A percentile compares a stretch with the other conserved stretches of the same genome.
phyloP scores from a whole-genome alignment of 768 basidiomycete species.

The Tulasnella sp. region DNA sequence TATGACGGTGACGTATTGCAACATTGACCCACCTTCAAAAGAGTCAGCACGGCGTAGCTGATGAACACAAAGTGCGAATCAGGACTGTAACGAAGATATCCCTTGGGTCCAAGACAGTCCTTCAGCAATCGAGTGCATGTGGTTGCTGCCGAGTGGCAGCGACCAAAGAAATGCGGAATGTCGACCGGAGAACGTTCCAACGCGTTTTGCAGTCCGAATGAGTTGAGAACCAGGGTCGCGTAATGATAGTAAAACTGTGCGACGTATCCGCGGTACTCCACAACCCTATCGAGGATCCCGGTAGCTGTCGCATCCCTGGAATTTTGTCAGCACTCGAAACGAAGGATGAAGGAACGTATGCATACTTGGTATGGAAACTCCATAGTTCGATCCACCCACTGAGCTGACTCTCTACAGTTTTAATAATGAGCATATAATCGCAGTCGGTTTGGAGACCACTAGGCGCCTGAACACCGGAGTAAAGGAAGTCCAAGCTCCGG shows the following conservation, averaged over 20 bases:
- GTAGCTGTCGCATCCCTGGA: background rate
- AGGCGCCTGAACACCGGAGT: slow-evolving; percentile 63
- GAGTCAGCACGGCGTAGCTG: slow-evolving; percentile 83
- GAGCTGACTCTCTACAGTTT: slow-evolving; percentile 72
- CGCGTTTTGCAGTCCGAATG: slow-evolving; percentile 95
- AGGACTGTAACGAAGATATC: slow-evolving; percentile 69
- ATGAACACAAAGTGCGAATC: slow-evolving; percentile 86
- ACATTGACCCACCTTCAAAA: slow-evolving; percentile 61
- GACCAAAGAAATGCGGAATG: slow-evolving; percentile 72
- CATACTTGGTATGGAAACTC: slow-evolving; percentile 18
- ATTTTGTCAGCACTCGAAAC: background rate
- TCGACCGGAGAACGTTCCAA: slow-evolving; percentile 62
- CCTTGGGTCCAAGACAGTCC: slow-evolving; percentile 65
- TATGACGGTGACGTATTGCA: background rate
- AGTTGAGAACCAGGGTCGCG: slow-evolving; percentile 77
- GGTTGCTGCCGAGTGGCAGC: slow-evolving; percentile 60
- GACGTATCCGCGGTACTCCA: slow-evolving; percentile 6
- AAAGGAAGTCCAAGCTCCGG: slow-evolving; percentile 79
- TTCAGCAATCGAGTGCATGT: slow-evolving; percentile 59
- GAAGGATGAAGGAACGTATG: background rate
- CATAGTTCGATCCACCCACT: slow-evolving; percentile 48
- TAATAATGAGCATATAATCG: slow-evolving; percentile 75
- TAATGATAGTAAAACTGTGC: slow-evolving; percentile 67
- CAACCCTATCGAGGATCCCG: background rate
- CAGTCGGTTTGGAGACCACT: slow-evolving; percentile 75